phyloP scores from a whole-genome alignment of 1,139 yeast genomes.

The Scheffersomyces illinoinensis region DNA sequence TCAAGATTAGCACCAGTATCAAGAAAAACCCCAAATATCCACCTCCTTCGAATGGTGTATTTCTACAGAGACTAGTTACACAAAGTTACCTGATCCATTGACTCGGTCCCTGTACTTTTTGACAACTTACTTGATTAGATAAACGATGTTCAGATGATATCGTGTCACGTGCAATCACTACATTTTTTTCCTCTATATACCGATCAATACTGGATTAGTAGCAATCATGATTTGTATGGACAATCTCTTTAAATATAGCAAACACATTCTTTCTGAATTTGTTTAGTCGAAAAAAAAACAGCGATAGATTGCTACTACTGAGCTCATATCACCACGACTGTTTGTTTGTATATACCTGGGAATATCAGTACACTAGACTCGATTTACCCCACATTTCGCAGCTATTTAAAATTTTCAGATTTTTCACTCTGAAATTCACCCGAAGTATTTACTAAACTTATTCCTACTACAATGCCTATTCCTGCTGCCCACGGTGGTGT shows the following conservation, averaged over 20 bases:
- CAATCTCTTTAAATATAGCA: background rate
- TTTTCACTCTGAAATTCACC: background rate
- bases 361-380: background rate
- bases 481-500: slow-evolving; percentile 91
- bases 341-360: background rate
- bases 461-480: slow-evolving; percentile 45
- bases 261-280: background rate
- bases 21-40: background rate
- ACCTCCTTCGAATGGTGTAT: background rate
- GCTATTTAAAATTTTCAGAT: background rate
- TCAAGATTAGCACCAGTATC: background rate
- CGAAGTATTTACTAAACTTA: background rate
- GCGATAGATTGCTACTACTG: background rate
- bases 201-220: background rate
- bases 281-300: background rate
- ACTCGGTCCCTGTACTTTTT: background rate
- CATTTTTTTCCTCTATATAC: background rate
- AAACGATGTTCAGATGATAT: background rate
- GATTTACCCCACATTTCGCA: slow-evolving; percentile 1
- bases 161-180: background rate
- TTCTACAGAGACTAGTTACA: background rate
- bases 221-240: background rate
- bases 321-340: background rate
- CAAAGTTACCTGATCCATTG: background rate
- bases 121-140: background rate